Percentiles rank a stretch among this genome's conserved stretches.
Conservation (phyloP, 2,329 filamentous ascomycete genomes). For the Echinosphaeria canescens region DNA sequence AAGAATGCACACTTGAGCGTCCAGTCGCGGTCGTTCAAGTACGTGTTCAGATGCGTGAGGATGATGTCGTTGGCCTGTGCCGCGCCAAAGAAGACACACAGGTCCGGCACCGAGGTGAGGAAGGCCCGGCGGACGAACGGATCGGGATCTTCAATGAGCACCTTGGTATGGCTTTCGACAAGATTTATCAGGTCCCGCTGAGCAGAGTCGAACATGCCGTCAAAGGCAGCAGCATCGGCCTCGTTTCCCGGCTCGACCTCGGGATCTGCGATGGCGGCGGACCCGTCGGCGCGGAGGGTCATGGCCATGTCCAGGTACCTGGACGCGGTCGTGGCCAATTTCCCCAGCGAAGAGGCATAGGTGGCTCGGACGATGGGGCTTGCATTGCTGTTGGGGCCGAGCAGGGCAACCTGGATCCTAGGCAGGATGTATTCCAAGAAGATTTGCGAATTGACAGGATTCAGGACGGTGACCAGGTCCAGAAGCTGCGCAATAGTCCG, state of each 20-base stretch:
- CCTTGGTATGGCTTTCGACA: slow-evolving; percentile 77
- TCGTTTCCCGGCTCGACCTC: slow-evolving; percentile 53
- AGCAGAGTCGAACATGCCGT: slow-evolving; percentile 75
- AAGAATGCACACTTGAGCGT: slow-evolving; percentile 93
- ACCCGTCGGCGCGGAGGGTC: slow-evolving; percentile 64
- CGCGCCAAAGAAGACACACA: slow-evolving; percentile 90
- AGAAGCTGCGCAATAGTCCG: slow-evolving; percentile 76
- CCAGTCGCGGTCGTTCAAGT: slow-evolving; percentile 93
- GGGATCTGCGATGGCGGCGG: slow-evolving; percentile 55
- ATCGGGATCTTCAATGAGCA: slow-evolving; percentile 70
- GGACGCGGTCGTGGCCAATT: slow-evolving; percentile 65
- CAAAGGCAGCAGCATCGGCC: slow-evolving; percentile 47
- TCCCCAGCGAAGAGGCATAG: slow-evolving; percentile 83
- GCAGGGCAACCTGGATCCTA: slow-evolving; percentile 31
- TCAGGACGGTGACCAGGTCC: slow-evolving; percentile 73
- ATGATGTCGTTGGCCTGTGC: slow-evolving; percentile 92
- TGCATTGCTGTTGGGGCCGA: slow-evolving; percentile 24
- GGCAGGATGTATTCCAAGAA: slow-evolving; percentile 48
- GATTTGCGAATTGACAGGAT: slow-evolving; percentile 49
- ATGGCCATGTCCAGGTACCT: slow-evolving; percentile 82
- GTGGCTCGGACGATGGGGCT: slow-evolving; percentile 63
- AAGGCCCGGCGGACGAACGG: slow-evolving; percentile 78
- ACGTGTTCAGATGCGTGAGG: slow-evolving; percentile 87
- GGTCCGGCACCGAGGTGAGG: slow-evolving; percentile 69
- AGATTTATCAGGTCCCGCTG: slow-evolving; percentile 60